These are phyloP conservation scores for Penicillium alfredii DNA, from an alignment of 495 filamentous ascomycete genomes.

Conservation along the genomic window DNA sequence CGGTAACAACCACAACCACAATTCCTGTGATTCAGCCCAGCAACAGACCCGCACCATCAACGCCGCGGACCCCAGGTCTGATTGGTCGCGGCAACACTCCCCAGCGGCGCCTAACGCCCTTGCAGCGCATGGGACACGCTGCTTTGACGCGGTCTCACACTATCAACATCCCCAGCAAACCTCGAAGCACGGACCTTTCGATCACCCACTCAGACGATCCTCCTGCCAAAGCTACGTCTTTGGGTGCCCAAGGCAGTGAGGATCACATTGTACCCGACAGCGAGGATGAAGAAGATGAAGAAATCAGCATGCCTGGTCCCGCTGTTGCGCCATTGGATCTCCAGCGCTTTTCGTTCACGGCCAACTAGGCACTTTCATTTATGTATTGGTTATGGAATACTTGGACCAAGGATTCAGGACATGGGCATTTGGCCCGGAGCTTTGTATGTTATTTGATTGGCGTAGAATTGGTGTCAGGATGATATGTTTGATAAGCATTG, in stretches of 20 bases:
- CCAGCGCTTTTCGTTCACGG: conserved; percentile 49
- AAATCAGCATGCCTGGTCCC: conserved; percentile 18
- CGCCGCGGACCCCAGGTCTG: conserved; percentile 8
- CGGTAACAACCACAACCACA: conserved; percentile 2
- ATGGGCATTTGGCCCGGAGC: conserved; percentile 7
- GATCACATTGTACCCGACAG: conserved; percentile 68
- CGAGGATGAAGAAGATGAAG: conserved; percentile 55
- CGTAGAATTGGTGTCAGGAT: conserved; percentile 3
- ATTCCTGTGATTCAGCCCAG: conserved; percentile 12
- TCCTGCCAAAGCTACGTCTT: conserved; percentile 3
- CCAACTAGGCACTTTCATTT: conserved; percentile 19
- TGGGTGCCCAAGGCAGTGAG: conserved; percentile 57
- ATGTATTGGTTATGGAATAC: conserved; percentile 14
- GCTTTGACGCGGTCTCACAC: conserved; percentile 41
- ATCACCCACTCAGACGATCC: conserved; percentile 6
- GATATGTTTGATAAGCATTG: conserved; percentile 8
- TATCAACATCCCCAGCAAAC: conserved; percentile 24
- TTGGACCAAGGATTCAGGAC: conserved; percentile 6
- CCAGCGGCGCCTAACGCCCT: conserved; percentile 35
- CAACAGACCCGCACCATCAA: background rate
- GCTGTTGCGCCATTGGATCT: conserved; percentile 37
- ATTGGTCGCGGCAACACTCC: conserved; percentile 12
- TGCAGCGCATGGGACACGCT: conserved; percentile 43
- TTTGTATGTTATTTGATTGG: conserved; percentile 8
- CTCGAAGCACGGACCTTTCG: conserved; percentile 9